Evolutionary conservation across 2,329 filamentous ascomycete genomes (phyloP), one percentile per base, ranked within the genome.

Genomic region (Cladophialophora psammophila): DNA sequence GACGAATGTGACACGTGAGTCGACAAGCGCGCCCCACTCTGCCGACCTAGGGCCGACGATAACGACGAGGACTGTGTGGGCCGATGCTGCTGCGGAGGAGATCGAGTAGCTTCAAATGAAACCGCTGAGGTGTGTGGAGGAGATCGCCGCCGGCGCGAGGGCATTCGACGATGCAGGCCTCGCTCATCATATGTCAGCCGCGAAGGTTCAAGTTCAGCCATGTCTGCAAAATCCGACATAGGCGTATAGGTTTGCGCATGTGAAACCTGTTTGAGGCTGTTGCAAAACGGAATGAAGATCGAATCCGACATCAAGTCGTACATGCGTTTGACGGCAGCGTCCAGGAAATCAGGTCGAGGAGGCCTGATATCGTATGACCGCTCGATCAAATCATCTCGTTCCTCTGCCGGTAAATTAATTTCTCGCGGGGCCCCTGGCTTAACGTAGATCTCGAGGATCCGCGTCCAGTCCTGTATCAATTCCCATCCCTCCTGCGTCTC

Each of bases 271-370:
- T 83, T 83, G 56, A 84, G 80, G 69, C 84, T 86, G 78, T 97
- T 94, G 62, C 98, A 85, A 76, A 98, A 99, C 0, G 94, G 94
- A 0, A 97, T 89, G 60, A 98, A 84, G 0, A 98, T 92, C 3
- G 94, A 97, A 77, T 98, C 95, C 74, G 97, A 96, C 94, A 99
- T 98, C 64, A 99, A 83, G 73, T 98, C 95, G 78, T 94, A 94
- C 48, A 97, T 92, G 68, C 97, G 96, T 69, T 87, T 86, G 31
- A 96, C 91, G 20, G 95, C 93, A 59, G 91, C 87, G 67, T 96
- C 91, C 15, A 99, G 83, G 63, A 89, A 87, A 48, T 90, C 87
- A 0, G 95, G 94, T 5, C 90, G 90, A 6, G 94, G 93, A 0
- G 88, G 84, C 5, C 84, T 81, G 0, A 82, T 78, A 13, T 85